These are phyloP conservation scores for Saraca asoca DNA, from an alignment of 331 rosid genomes.

Conservation along the genomic window DNA sequence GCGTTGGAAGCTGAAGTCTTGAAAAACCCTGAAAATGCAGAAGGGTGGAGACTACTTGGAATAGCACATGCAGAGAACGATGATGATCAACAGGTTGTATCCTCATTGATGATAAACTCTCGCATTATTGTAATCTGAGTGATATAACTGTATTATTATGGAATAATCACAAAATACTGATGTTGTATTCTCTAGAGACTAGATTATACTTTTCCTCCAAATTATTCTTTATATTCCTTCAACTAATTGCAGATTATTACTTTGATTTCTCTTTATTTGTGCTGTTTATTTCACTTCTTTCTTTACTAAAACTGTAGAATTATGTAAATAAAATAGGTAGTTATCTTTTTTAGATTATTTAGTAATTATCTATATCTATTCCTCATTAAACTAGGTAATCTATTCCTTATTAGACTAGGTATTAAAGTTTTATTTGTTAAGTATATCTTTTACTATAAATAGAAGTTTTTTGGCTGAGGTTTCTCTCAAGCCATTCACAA, in stretches of 20 bases:
- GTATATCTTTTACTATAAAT: too few species aligned
- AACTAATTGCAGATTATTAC: background rate
- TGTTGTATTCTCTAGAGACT: conserved; percentile 14
- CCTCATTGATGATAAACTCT: conserved; percentile 26
- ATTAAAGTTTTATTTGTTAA: too few species aligned
- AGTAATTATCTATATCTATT: too few species aligned
- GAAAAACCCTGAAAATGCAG: conserved; percentile 92
- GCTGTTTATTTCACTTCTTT: conserved; percentile 24
- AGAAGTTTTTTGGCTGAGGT: too few species aligned
- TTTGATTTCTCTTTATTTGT: conserved; percentile 6
- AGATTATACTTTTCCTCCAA: background rate
- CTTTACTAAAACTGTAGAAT: too few species aligned
- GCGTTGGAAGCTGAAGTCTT: conserved; percentile 98
- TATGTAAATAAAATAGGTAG: too few species aligned
- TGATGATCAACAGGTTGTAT: conserved; percentile 92
- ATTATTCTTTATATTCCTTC: conserved; percentile 15
- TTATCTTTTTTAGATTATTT: too few species aligned
- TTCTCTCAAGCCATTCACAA: too few species aligned
- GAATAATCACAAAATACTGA: background rate
- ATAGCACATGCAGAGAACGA: conserved; percentile 99
- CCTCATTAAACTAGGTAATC: too few species aligned
- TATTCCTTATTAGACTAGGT: too few species aligned
- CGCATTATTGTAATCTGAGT: conserved; percentile 10
- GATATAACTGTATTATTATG: background rate
- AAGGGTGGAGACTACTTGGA: conserved; percentile 99